These are phyloP conservation scores for Xylariaceae sp. DNA, from an alignment of 2,329 filamentous ascomycete genomes.

Conservation along the genomic window DNA sequence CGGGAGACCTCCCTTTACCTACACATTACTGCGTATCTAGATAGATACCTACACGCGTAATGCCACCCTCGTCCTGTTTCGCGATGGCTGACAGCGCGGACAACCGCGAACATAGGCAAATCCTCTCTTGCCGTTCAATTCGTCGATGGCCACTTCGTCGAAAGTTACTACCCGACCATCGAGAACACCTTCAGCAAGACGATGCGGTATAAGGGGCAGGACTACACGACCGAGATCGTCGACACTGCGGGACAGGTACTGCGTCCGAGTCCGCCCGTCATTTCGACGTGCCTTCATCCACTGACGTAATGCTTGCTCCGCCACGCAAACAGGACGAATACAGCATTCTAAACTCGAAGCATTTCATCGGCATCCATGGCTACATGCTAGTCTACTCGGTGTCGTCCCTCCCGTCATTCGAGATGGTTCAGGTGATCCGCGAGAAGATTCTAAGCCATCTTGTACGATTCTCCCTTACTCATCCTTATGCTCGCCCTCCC, in stretches of 20 bases:
- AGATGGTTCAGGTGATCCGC: conserved; percentile 93
- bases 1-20: too few species aligned
- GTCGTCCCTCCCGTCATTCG: conserved; percentile 85
- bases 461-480: conserved; percentile 45
- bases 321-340: conserved; percentile 72
- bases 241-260: conserved; percentile 90
- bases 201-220: conserved; percentile 87
- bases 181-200: conserved; percentile 98
- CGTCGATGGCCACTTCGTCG: conserved; percentile 96
- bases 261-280: not conserved
- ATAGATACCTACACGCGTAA: not conserved
- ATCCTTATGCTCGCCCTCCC: not conserved
- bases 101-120: conserved; percentile 61
- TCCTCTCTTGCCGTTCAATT: conserved; percentile 95
- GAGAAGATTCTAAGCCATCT: conserved; percentile 97
- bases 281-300: not conserved
- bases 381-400: conserved; percentile 99
- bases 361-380: conserved; percentile 98
- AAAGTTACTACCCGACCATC: conserved; percentile 98
- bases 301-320: conserved; percentile 1
- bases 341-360: conserved; percentile 95
- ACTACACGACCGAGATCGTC: conserved; percentile 94
- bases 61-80: not conserved
- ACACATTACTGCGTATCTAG: too few species aligned
- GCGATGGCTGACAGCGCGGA: conserved; percentile 5